Evolutionary conservation across 176 grass and related monocot genomes (phyloP).

Genomic region (Lolium rigidum): DNA sequence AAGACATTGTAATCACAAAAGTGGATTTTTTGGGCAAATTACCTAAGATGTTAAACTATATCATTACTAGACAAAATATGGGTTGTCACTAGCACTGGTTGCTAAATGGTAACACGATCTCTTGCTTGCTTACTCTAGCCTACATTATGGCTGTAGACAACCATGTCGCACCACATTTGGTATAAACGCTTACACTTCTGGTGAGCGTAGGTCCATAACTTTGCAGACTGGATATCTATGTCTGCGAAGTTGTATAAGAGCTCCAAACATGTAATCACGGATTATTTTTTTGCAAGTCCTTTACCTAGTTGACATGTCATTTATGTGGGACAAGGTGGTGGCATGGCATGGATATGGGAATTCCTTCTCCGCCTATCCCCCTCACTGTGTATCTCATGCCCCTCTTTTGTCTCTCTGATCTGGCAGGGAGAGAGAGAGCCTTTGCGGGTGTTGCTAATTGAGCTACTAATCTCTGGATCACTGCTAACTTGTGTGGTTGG

Average conservation of each 20-base stretch:
- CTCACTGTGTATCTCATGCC: background rate
- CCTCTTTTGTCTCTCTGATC: too few relatives aligned
- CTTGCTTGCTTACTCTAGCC: background rate
- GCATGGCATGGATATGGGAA: background rate
- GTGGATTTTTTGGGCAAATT: background rate
- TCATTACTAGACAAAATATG: conserved; percentile 1
- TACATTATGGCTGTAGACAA: conserved; percentile 1
- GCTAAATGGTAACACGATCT: conserved; percentile 9
- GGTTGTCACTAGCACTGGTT: background rate
- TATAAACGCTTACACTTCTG: conserved; percentile 14
- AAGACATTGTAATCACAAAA: background rate
- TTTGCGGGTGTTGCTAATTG: background rate
- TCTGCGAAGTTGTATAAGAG: background rate
- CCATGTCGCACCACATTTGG: background rate
- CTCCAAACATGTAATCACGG: background rate
- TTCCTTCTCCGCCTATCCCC: conserved; percentile 11
- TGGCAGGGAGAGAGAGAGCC: background rate
- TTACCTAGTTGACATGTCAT: background rate
- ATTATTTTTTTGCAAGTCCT: conserved; percentile 11
- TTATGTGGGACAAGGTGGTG: conserved; percentile 4
- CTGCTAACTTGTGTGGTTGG: background rate
- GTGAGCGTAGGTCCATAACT: background rate
- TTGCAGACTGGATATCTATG: conserved; percentile 15
- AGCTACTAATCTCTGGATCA: background rate
- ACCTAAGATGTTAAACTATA: conserved; percentile 5